Evolutionary conservation across 805 yeast genomes (phyloP).

Genomic region (Starmera amethionina): DNA sequence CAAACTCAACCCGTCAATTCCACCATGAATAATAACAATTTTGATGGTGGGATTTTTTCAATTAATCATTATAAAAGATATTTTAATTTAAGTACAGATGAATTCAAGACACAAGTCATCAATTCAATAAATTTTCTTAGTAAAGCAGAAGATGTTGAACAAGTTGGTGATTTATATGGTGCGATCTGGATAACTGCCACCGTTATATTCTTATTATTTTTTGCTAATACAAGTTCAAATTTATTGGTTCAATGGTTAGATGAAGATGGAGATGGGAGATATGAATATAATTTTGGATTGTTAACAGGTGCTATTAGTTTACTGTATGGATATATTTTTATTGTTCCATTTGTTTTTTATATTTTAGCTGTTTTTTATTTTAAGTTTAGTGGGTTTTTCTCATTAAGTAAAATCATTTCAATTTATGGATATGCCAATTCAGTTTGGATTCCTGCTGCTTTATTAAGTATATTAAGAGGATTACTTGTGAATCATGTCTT

Average conservation of each 20-base stretch:
- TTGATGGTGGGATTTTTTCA: conserved; percentile 40
- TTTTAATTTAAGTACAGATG: conserved; percentile 60
- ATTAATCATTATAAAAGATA: conserved; percentile 51
- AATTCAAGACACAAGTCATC: conserved; percentile 45
- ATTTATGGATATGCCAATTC: conserved; percentile 80
- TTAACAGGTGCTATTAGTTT: conserved; percentile 60
- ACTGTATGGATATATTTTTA: conserved; percentile 66
- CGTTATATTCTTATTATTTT: conserved; percentile 62
- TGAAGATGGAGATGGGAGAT: conserved; percentile 30
- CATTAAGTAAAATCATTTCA: conserved; percentile 53
- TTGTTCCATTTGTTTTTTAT: conserved; percentile 52
- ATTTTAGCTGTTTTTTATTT: conserved; percentile 39
- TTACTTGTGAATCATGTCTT: conserved; percentile 35
- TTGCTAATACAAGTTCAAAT: conserved; percentile 62
- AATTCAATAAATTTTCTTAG: conserved; percentile 48
- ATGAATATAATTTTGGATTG: conserved; percentile 49
- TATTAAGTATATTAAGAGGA: conserved; percentile 48
- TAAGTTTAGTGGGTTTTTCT: conserved; percentile 38
- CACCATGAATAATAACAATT: conserved; percentile 4
- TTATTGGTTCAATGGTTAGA: conserved; percentile 42
- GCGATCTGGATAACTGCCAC: conserved; percentile 88
- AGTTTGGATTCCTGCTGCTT: conserved; percentile 78
- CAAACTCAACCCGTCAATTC: not conserved
- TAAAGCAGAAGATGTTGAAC: conserved; percentile 29
- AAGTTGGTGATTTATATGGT: conserved; percentile 69